Percentiles rank a stretch among this genome's conserved stretches.
phyloP scores from a whole-genome alignment of 2,329 filamentous ascomycete species.

The Onygena corvina region DNA sequence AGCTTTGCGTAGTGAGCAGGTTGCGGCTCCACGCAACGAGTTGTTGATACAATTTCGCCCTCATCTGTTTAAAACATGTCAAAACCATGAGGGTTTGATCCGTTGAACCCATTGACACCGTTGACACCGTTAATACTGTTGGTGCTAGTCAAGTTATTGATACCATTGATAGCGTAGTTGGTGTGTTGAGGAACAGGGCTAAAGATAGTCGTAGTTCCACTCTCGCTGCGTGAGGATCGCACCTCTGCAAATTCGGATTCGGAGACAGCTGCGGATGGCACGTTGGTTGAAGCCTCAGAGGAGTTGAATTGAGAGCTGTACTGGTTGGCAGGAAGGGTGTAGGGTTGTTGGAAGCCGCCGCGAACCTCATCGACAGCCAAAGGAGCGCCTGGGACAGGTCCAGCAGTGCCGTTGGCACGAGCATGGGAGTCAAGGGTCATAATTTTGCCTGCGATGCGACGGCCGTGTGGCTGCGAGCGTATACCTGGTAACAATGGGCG shows the following conservation, averaged over 20 bases:
- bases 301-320: constrained; percentile 16
- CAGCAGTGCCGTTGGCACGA: constrained; percentile 29
- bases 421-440: constrained; percentile 40
- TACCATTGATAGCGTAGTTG: constrained; percentile 14
- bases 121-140: constrained; percentile 13
- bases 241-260: background rate
- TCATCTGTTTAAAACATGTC: constrained; percentile 10
- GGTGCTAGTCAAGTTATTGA: constrained; percentile 12
- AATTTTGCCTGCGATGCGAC: constrained; percentile 86
- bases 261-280: background rate
- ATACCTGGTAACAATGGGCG: constrained; percentile 75
- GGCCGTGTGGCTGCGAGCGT: constrained; percentile 83
- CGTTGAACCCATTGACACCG: constrained; percentile 11
- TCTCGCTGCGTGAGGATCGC: constrained; percentile 1
- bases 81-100: constrained; percentile 10
- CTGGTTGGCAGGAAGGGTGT: constrained; percentile 19
- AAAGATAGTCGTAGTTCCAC: constrained; percentile 24
- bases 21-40: constrained; percentile 2
- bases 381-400: constrained; percentile 31
- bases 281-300: background rate
- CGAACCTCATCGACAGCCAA: constrained; percentile 28
- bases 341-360: constrained; percentile 22
- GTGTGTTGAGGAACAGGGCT: constrained; percentile 22
- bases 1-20: background rate
- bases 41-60: constrained; percentile 5